These are phyloP conservation scores for Candida easanensis DNA, from an alignment of 805 yeast genomes.

Conservation along the genomic window DNA sequence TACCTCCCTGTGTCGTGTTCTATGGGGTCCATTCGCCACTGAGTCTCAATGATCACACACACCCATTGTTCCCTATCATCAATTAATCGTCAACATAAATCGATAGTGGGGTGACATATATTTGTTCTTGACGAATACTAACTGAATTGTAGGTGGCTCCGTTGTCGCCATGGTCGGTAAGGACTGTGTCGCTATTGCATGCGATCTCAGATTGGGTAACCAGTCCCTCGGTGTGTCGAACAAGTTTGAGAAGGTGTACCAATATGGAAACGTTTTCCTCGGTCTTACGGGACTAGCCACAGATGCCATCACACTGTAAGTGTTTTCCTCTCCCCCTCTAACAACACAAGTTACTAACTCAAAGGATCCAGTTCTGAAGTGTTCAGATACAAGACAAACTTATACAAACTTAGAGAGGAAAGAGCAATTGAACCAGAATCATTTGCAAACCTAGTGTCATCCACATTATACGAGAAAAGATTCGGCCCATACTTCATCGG, in stretches of 20 bases:
- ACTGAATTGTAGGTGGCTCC: slow-evolving; percentile 66
- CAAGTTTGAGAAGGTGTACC: slow-evolving; percentile 89
- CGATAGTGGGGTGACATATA: too few species aligned
- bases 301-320: slow-evolving; percentile 70
- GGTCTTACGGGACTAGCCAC: slow-evolving; percentile 96
- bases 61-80: too few species aligned
- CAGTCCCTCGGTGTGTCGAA: slow-evolving; percentile 91
- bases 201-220: slow-evolving; percentile 89
- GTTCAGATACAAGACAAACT: slow-evolving; percentile 80
- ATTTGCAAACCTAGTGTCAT: slow-evolving; percentile 87
- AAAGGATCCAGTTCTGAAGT: slow-evolving; percentile 46
- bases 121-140: too few species aligned
- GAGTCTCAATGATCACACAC: too few species aligned
- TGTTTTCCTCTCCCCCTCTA: background rate
- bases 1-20: background rate
- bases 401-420: slow-evolving; percentile 89
- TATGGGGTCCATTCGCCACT: slow-evolving; percentile 1
- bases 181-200: slow-evolving; percentile 96
- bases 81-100: too few species aligned
- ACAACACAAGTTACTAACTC: slow-evolving; percentile 5
- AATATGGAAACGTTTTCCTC: slow-evolving; percentile 78
- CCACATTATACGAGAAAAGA: slow-evolving; percentile 86
- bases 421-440: slow-evolving; percentile 89
- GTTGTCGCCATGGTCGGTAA: slow-evolving; percentile 99
- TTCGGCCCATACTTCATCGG: slow-evolving; percentile 97